These are phyloP conservation scores for Gilbertella persicaria DNA, from an alignment of 371 early-diverging fungal species.

Conservation along the genomic window DNA sequence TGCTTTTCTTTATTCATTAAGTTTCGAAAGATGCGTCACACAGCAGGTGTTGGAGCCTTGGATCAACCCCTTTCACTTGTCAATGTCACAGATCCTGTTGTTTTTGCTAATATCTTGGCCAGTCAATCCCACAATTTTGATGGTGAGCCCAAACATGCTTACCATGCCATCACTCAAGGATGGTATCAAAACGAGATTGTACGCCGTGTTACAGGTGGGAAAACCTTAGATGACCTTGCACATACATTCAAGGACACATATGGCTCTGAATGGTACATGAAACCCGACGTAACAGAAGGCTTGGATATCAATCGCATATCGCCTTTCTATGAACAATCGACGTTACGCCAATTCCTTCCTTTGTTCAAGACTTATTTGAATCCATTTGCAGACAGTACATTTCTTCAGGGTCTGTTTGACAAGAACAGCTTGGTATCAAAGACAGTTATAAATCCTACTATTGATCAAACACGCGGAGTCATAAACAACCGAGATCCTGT, in stretches of 20 bases:
- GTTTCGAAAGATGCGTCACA: constrained; percentile 66
- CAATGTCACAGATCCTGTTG: constrained; percentile 30
- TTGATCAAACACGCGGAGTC: constrained; percentile 3
- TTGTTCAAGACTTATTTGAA: background rate
- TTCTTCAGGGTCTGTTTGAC: constrained; percentile 1
- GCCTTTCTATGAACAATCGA: background rate
- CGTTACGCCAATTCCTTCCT: background rate
- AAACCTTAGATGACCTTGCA: constrained; percentile 59
- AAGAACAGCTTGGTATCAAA: constrained; percentile 7
- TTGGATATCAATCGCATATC: constrained; percentile 33
- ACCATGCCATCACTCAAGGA: constrained; percentile 71
- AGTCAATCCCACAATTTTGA: constrained; percentile 64
- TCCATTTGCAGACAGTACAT: constrained; percentile 3
- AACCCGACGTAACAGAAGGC: constrained; percentile 31
- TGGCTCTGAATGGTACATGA: constrained; percentile 60
- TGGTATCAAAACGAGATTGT: constrained; percentile 76
- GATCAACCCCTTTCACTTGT: constrained; percentile 45
- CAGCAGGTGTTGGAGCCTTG: constrained; percentile 62
- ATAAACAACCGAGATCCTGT: constrained; percentile 7
- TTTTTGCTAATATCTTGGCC: constrained; percentile 49
- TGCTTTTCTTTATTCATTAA: too few species aligned
- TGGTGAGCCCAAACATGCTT: constrained; percentile 54
- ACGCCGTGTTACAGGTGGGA: constrained; percentile 51
- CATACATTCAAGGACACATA: constrained; percentile 45
- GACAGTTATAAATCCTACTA: background rate